Percentiles rank a stretch among this genome's conserved stretches.
phyloP scores from a whole-genome alignment of 148 eudicot species.

The Persicaria tinctoria region DNA sequence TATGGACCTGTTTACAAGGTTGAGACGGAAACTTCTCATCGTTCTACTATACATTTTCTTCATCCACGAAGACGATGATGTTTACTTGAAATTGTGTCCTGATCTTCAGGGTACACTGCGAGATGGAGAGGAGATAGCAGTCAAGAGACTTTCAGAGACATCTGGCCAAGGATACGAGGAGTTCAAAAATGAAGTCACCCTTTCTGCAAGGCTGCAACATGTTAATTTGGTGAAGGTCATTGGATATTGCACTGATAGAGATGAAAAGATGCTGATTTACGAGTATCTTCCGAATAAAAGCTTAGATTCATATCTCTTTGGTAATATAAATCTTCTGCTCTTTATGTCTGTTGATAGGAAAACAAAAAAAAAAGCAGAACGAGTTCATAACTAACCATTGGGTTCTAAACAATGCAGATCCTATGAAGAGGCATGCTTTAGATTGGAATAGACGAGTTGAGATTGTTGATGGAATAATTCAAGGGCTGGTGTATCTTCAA shows the following conservation, averaged over 20 bases:
- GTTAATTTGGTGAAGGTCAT: slow-evolving; percentile 29
- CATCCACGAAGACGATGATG: too few relatives aligned
- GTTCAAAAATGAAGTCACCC: slow-evolving; percentile 26
- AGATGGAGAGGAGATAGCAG: slow-evolving; percentile 30
- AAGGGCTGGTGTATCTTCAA: slow-evolving; percentile 27
- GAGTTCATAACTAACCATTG: background rate
- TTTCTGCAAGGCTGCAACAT: slow-evolving; percentile 34
- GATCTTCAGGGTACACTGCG: slow-evolving; percentile 21
- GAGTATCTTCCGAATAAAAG: slow-evolving; percentile 34
- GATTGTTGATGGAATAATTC: slow-evolving; percentile 19
- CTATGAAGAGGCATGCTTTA: background rate
- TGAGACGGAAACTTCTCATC: background rate
- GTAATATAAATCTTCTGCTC: slow-evolving; percentile 8
- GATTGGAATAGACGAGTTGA: slow-evolving; percentile 20
- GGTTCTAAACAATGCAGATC: slow-evolving; percentile 11
- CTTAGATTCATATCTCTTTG: slow-evolving; percentile 25
- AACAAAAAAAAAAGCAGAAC: background rate
- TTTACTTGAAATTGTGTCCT: too few relatives aligned
- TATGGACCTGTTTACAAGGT: slow-evolving; percentile 8
- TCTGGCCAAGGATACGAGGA: slow-evolving; percentile 28
- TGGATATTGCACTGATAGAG: slow-evolving; percentile 23
- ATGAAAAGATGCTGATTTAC: slow-evolving; percentile 29
- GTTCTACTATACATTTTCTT: too few relatives aligned
- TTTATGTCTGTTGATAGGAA: background rate
- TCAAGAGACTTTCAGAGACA: slow-evolving; percentile 27